These are phyloP conservation scores for Aspergillus panamensis DNA, from an alignment of 495 filamentous ascomycete species.

Conservation along the genomic window DNA sequence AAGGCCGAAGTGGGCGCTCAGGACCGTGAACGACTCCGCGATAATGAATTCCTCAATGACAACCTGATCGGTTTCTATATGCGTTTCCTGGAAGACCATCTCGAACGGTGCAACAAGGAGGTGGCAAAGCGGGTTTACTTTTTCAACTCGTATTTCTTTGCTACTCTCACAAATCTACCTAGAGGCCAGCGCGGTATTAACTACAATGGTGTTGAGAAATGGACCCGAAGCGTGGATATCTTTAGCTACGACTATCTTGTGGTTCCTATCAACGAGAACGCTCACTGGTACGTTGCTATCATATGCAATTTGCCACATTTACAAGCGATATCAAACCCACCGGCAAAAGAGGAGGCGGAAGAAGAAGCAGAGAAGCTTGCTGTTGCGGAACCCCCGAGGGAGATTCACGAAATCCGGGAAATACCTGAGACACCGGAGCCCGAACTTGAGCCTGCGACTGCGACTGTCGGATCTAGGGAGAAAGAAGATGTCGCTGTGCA, in stretches of 20 bases:
- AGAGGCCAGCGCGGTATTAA: conserved; percentile 61
- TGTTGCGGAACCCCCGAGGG: conserved; percentile 17
- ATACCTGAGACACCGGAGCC: conserved; percentile 38
- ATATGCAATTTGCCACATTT: conserved; percentile 79
- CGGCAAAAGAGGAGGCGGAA: conserved; percentile 12
- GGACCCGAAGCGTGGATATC: conserved; percentile 84
- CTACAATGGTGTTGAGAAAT: conserved; percentile 77
- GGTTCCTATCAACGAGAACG: conserved; percentile 82
- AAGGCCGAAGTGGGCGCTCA: conserved; percentile 71
- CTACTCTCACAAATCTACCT: conserved; percentile 59
- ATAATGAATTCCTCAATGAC: conserved; percentile 88
- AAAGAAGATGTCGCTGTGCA: not conserved
- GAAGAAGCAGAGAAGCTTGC: conserved; percentile 18
- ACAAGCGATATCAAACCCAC: conserved; percentile 26
- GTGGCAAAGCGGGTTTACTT: conserved; percentile 69
- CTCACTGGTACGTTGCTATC: conserved; percentile 94
- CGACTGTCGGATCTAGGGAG: not conserved
- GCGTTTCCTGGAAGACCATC: conserved; percentile 64
- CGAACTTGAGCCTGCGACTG: not conserved
- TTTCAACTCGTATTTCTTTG: conserved; percentile 90
- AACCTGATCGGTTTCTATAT: conserved; percentile 87
- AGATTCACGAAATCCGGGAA: conserved; percentile 24
- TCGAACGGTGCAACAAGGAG: conserved; percentile 52
- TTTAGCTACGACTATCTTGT: conserved; percentile 85
- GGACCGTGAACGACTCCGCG: conserved; percentile 77